Conservation (phyloP, 2,329 filamentous ascomycete genomes). For the Madurella fahalii region DNA sequence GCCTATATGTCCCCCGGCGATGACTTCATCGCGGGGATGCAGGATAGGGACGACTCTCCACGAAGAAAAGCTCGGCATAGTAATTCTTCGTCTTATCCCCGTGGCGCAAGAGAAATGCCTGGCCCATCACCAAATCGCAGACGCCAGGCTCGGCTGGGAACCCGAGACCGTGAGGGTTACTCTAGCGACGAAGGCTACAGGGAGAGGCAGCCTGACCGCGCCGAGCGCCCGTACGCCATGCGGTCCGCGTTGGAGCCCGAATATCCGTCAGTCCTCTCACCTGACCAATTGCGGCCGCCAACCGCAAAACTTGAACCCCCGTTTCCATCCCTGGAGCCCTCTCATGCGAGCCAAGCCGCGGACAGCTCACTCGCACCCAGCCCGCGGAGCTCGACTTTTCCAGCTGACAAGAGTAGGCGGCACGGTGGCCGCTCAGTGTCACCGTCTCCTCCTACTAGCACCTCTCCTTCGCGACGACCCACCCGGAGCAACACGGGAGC, state of each 20-base stretch:
- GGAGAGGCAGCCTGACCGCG: conserved; percentile 27
- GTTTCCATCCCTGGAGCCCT: conserved; percentile 30
- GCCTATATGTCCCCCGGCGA: conserved; percentile 23
- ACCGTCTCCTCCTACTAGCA: conserved; percentile 29
- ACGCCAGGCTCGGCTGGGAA: conserved; percentile 23
- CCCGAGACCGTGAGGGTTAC: conserved; percentile 34
- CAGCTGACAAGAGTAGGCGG: conserved; percentile 17
- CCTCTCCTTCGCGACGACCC: conserved; percentile 28
- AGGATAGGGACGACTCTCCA: conserved; percentile 19
- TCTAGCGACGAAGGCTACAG: conserved; percentile 39
- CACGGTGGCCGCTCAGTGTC: conserved; percentile 25
- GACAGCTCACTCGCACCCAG: conserved; percentile 18
- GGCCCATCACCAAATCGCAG: conserved; percentile 29
- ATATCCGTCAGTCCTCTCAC: conserved; percentile 19
- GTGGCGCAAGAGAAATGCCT: conserved; percentile 23
- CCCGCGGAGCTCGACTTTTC: conserved; percentile 24
- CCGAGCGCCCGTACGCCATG: conserved; percentile 12
- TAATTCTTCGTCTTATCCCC: conserved; percentile 29
- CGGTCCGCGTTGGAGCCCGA: conserved; percentile 16
- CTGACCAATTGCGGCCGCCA: conserved; percentile 25
- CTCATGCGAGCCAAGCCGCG: conserved; percentile 17
- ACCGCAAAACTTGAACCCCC: conserved; percentile 35
- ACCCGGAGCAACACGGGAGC: conserved; percentile 1
- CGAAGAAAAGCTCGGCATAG: conserved; percentile 31
- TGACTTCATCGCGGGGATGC: conserved; percentile 15